phyloP scores from a whole-genome alignment of 805 yeast genomes.

The Saturnispora hagleri region DNA sequence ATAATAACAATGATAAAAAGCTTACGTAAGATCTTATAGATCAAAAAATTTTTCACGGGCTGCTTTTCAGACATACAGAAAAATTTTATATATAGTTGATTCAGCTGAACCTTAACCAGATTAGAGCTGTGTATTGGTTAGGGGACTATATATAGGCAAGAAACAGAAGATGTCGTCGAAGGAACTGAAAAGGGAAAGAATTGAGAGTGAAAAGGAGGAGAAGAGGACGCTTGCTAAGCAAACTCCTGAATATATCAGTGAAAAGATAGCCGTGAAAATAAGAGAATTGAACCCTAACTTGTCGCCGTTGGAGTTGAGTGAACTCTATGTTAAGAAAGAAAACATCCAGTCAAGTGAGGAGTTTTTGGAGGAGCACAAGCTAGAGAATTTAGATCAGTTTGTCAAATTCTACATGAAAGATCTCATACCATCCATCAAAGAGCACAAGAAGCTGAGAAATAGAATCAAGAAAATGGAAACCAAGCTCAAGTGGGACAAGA shows the following conservation, averaged over 20 bases:
- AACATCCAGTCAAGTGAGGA: constrained; percentile 56
- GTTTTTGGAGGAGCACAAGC: constrained; percentile 41
- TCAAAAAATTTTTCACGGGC: not conserved
- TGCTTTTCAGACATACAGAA: too few species aligned
- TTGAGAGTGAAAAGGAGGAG: constrained; percentile 52
- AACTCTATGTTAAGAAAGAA: constrained; percentile 43
- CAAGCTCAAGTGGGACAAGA: constrained; percentile 21
- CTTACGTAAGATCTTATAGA: not conserved
- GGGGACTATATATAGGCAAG: not conserved
- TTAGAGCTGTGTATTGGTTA: not conserved
- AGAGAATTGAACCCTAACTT: constrained; percentile 53
- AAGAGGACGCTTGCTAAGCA: constrained; percentile 48
- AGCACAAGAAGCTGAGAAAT: constrained; percentile 20
- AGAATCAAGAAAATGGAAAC: constrained; percentile 20
- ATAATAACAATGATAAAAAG: not conserved
- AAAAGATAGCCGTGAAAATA: constrained; percentile 54
- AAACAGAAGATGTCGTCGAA: constrained; percentile 37
- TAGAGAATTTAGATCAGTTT: constrained; percentile 49
- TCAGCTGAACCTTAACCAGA: not conserved
- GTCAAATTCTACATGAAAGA: constrained; percentile 41
- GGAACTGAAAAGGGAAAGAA: constrained; percentile 55
- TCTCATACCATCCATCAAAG: constrained; percentile 31
- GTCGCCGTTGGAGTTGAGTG: constrained; percentile 68
- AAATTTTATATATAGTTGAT: not conserved
- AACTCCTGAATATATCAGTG: constrained; percentile 55